These are phyloP conservation scores for Raffaelea albimanens DNA, from an alignment of 2,329 filamentous ascomycete genomes.

Conservation along the genomic window DNA sequence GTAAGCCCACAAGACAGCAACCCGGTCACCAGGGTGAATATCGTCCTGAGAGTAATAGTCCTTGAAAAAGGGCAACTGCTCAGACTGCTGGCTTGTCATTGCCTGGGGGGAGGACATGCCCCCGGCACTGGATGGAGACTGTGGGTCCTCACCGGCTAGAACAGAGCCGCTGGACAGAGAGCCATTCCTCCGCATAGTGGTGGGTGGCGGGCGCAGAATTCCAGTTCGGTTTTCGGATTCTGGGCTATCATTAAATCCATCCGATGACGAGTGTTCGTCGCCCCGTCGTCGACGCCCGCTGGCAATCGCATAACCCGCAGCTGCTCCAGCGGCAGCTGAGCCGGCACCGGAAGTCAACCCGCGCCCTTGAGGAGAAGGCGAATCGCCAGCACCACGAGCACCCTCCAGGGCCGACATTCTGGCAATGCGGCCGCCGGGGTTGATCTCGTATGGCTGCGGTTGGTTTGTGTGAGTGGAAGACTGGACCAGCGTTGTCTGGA, in stretches of 20 bases:
- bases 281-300: conserved; percentile 33
- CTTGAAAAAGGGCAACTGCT: conserved; percentile 93
- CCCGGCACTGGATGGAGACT: conserved; percentile 63
- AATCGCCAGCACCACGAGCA: conserved; percentile 45
- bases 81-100: conserved; percentile 79
- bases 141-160: conserved; percentile 59
- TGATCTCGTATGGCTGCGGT: conserved; percentile 55
- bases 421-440: conserved; percentile 82
- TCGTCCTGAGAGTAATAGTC: conserved; percentile 98
- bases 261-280: conserved; percentile 58
- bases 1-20: conserved; percentile 92
- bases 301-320: conserved; percentile 36
- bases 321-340: conserved; percentile 31
- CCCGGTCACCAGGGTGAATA: conserved; percentile 82
- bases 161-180: conserved; percentile 81
- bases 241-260: conserved; percentile 63
- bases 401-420: conserved; percentile 92
- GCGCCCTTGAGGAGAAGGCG: conserved; percentile 42
- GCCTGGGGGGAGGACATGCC: conserved; percentile 80
- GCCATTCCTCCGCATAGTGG: conserved; percentile 61
- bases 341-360: conserved; percentile 27
- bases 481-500: conserved; percentile 19
- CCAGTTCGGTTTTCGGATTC: conserved; percentile 52
- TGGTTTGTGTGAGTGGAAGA: conserved; percentile 5
- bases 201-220: conserved; percentile 48